phyloP scores from a whole-genome alignment of 306 rosid genomes.

The Gleditsia sinensis region DNA sequence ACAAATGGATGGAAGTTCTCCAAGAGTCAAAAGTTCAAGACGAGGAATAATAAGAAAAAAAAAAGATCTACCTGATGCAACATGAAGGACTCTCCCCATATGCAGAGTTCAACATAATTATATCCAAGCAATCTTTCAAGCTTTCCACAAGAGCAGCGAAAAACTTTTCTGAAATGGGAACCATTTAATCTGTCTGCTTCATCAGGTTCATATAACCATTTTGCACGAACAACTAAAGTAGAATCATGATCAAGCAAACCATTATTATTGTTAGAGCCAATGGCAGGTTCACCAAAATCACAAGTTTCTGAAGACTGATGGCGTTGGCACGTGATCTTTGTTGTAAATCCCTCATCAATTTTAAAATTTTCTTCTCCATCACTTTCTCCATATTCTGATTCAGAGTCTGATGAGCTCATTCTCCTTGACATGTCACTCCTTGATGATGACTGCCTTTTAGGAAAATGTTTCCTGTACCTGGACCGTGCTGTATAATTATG shows the following conservation, averaged over 20 bases:
- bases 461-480: conserved; percentile 60
- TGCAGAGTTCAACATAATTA: conserved; percentile 64
- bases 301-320: conserved; percentile 32
- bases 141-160: conserved; percentile 67
- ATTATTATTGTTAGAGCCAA: conserved; percentile 34
- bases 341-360: conserved; percentile 23
- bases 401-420: conserved; percentile 40
- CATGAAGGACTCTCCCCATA: conserved; percentile 97
- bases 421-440: conserved; percentile 27
- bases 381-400: conserved; percentile 52
- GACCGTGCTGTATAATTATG: conserved; percentile 90
- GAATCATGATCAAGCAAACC: conserved; percentile 40
- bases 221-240: conserved; percentile 58
- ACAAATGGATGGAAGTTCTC: not conserved
- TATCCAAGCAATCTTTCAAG: conserved; percentile 59
- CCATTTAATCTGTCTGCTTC: conserved; percentile 72
- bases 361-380: conserved; percentile 50
- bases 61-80: conserved; percentile 76
- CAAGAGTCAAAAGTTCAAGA: not conserved
- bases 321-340: conserved; percentile 25
- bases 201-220: conserved; percentile 85
- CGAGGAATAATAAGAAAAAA: conserved; percentile 2
- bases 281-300: conserved; percentile 32
- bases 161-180: conserved; percentile 86
- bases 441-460: conserved; percentile 38